A percentile compares a stretch with the other conserved stretches of the same genome.
phyloP scores from a whole-genome alignment of 768 basidiomycete genomes.

The Exidia glandulosa region DNA sequence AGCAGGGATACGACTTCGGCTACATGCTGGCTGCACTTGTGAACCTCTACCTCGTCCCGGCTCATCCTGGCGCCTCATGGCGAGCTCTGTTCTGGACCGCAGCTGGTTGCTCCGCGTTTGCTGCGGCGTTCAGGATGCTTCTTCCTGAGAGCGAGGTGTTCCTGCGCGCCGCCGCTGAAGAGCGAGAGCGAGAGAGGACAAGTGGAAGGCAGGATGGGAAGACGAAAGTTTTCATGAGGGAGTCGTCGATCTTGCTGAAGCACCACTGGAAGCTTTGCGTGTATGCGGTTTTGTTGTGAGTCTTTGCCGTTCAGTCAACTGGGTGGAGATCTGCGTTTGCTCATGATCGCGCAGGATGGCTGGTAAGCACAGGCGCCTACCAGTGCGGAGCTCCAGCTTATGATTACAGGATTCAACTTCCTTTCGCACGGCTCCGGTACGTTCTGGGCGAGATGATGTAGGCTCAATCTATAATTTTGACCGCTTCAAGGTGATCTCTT shows the following conservation, averaged over 20 bases:
- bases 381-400: neutral
- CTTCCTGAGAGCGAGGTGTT: slow-evolving; percentile 77
- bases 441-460: too few species aligned
- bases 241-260: slow-evolving; percentile 68
- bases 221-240: slow-evolving; percentile 60
- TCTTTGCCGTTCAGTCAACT: neutral
- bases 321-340: neutral
- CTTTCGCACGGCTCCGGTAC: slow-evolving; percentile 15
- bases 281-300: slow-evolving; percentile 73
- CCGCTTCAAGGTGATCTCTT: too few species aligned
- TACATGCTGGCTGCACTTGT: slow-evolving; percentile 77
- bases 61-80: slow-evolving; percentile 44
- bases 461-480: too few species aligned
- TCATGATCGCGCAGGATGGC: neutral
- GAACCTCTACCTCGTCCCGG: slow-evolving; percentile 52
- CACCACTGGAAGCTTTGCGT: slow-evolving; percentile 73
- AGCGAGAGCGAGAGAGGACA: slow-evolving; percentile 26
- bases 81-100: slow-evolving; percentile 74
- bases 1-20: slow-evolving; percentile 83
- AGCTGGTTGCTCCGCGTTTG: slow-evolving; percentile 54
- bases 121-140: slow-evolving; percentile 50
- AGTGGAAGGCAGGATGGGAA: slow-evolving; percentile 26
- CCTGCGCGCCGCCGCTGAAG: slow-evolving; percentile 43
- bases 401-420: slow-evolving; percentile 46
- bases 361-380: neutral